Evolutionary conservation across 2,329 filamentous ascomycete genomes (phyloP).

Genomic region (Verticillium nonalfalfae): DNA sequence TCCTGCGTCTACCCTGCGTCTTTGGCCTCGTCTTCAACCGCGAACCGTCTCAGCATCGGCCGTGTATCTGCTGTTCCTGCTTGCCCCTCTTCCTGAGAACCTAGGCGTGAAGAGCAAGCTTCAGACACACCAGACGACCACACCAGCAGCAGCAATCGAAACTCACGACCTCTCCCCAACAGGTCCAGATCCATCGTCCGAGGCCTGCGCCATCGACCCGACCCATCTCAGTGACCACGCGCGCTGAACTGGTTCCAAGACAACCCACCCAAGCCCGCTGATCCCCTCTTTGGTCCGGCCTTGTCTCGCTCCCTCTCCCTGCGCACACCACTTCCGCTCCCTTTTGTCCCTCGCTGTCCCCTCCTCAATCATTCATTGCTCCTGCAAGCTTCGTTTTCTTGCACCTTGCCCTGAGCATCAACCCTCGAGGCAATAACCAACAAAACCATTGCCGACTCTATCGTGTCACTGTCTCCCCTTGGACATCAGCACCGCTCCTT

Average conservation of each 20-base stretch:
- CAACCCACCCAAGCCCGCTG: not conserved
- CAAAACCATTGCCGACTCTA: not conserved
- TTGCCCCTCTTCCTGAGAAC: not conserved
- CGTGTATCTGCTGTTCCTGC: not conserved
- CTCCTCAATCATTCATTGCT: not conserved
- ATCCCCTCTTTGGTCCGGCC: not conserved
- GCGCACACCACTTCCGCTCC: not conserved
- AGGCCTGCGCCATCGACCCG: not conserved
- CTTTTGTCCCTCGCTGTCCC: not conserved
- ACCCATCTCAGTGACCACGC: not conserved
- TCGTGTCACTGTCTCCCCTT: not conserved
- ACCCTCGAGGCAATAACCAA: not conserved
- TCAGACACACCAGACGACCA: not conserved
- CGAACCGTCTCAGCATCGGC: not conserved
- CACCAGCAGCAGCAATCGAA: not conserved
- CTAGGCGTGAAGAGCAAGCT: no score
- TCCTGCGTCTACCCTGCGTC: not conserved
- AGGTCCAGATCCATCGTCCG: not conserved
- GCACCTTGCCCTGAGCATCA: not conserved
- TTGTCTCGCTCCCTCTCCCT: not conserved
- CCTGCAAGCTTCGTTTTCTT: not conserved
- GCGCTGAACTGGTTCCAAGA: not conserved
- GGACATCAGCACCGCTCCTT: not conserved
- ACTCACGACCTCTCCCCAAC: not conserved
- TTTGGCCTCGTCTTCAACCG: not conserved